Percentiles rank a stretch among this genome's conserved stretches.
Evolutionary conservation across 371 early-diverging fungal genomes (phyloP).

Genomic region (Zychaea mexicana): DNA sequence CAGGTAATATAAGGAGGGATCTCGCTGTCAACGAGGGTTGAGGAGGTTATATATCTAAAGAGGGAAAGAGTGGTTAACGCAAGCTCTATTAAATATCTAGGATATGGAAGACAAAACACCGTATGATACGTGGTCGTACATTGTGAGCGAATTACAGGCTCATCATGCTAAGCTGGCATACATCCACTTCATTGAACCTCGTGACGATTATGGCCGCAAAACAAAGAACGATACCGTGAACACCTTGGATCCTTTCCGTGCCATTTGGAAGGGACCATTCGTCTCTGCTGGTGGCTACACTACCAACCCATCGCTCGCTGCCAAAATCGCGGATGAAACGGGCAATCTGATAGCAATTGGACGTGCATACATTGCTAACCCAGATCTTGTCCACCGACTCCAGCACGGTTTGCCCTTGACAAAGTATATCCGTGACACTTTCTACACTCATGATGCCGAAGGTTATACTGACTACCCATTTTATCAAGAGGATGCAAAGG

Average conservation of each 20-base stretch:
- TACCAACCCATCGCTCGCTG: slow-evolving; percentile 9
- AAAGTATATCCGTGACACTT: slow-evolving; percentile 25
- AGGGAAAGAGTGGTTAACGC: background rate
- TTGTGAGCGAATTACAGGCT: slow-evolving; percentile 19
- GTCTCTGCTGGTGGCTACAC: slow-evolving; percentile 31
- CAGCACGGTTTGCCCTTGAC: slow-evolving; percentile 21
- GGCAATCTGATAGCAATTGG: slow-evolving; percentile 33
- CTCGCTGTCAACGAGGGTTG: too few species aligned
- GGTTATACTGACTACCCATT: slow-evolving; percentile 33
- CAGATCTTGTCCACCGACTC: slow-evolving; percentile 30
- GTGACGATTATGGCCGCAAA: slow-evolving; percentile 13
- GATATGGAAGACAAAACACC: slow-evolving; percentile 34
- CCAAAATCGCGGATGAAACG: slow-evolving; percentile 19
- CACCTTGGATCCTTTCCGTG: slow-evolving; percentile 27
- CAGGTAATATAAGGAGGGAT: too few species aligned
- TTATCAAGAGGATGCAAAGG: slow-evolving; percentile 10
- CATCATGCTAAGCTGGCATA: slow-evolving; percentile 27
- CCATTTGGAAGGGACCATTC: slow-evolving; percentile 30
- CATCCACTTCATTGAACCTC: slow-evolving; percentile 35
- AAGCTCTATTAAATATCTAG: background rate
- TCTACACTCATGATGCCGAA: slow-evolving; percentile 10
- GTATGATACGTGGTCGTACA: slow-evolving; percentile 31
- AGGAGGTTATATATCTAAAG: background rate
- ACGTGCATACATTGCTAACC: slow-evolving; percentile 36
- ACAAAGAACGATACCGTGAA: slow-evolving; percentile 9